Conservation (phyloP, 345 rosid genomes). For the Eucalyptus brandiana region DNA sequence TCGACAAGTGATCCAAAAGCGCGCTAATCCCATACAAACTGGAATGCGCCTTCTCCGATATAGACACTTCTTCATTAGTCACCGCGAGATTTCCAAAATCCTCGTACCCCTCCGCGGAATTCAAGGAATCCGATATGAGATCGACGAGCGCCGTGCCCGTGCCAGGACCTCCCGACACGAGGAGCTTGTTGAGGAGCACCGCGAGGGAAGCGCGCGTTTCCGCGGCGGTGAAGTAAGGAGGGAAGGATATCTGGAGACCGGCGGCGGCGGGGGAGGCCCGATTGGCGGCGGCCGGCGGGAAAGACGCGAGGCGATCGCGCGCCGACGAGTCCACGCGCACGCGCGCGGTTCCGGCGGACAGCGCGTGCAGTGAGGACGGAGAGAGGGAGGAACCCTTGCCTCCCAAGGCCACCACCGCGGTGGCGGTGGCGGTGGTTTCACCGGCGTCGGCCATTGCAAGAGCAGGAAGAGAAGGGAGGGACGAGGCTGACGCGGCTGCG, state of each 20-base stretch:
- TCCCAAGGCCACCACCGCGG: not conserved
- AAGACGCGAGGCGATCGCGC: conserved; percentile 20
- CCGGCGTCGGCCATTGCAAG: not conserved
- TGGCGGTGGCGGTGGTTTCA: not conserved
- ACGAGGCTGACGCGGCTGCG: not conserved
- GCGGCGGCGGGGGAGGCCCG: not conserved
- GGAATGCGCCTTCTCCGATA: conserved; percentile 17
- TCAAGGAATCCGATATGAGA: conserved; percentile 15
- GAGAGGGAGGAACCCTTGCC: conserved; percentile 36
- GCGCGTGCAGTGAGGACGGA: conserved; percentile 27
- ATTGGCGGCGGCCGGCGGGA: not conserved
- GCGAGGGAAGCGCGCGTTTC: conserved; percentile 40
- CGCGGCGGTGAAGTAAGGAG: conserved; percentile 7
- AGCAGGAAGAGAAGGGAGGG: not conserved
- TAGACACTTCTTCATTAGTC: conserved; percentile 25
- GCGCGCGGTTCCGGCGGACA: conserved; percentile 27
- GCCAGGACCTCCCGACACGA: conserved; percentile 6
- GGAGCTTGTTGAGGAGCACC: conserved; percentile 53
- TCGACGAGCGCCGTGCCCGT: conserved; percentile 26
- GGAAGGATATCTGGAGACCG: not conserved
- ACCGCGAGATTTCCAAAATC: conserved; percentile 12
- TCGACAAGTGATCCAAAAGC: conserved; percentile 41
- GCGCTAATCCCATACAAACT: conserved; percentile 37
- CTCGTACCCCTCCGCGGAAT: not conserved
- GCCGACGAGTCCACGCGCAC: conserved; percentile 49